Percentiles rank a stretch among this genome's conserved stretches.
These are phyloP conservation scores for Scytalidium sp. DNA, from an alignment of 2,329 filamentous ascomycete genomes.

Conservation along the genomic window DNA sequence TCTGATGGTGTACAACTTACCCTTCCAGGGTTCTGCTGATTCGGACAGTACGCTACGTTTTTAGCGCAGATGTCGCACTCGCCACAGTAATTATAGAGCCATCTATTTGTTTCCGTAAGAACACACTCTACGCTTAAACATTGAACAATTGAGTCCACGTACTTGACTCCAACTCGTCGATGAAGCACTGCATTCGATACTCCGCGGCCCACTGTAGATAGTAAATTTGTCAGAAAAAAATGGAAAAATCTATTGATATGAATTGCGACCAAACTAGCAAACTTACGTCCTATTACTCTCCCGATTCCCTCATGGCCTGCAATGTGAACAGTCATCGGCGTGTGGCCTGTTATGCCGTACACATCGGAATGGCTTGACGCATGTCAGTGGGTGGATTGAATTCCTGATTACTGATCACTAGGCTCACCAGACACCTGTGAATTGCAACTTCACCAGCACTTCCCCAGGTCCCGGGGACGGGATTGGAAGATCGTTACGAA, in stretches of 20 bases:
- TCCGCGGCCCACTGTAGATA: not conserved
- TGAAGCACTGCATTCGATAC: slow-evolving; percentile 49
- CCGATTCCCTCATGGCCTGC: slow-evolving; percentile 4
- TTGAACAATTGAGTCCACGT: not conserved
- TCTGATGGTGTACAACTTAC: not conserved
- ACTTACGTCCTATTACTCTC: not conserved
- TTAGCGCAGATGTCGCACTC: slow-evolving; percentile 47
- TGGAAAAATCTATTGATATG: not conserved
- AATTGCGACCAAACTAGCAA: not conserved
- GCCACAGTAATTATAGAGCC: slow-evolving; percentile 46
- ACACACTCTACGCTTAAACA: not conserved
- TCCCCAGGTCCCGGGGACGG: not conserved
- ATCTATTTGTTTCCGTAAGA: slow-evolving; percentile 22
- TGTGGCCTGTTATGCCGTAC: slow-evolving; percentile 16
- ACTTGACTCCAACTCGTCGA: slow-evolving; percentile 63
- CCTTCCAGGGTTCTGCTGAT: slow-evolving; percentile 56
- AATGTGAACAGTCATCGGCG: slow-evolving; percentile 3
- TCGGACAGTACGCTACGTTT: slow-evolving; percentile 45
- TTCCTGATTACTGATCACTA: not conserved
- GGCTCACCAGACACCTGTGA: slow-evolving; percentile 4
- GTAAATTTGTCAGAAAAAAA: not conserved
- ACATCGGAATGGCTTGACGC: slow-evolving; percentile 5
- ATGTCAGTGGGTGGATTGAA: not conserved
- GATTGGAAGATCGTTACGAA: slow-evolving; percentile 2
- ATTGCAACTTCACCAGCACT: slow-evolving; percentile 3